A percentile compares a stretch with the other conserved stretches of the same genome.
Evolutionary conservation across 148 eudicot genomes (phyloP).

Genomic region (Suaeda aralocaspica): DNA sequence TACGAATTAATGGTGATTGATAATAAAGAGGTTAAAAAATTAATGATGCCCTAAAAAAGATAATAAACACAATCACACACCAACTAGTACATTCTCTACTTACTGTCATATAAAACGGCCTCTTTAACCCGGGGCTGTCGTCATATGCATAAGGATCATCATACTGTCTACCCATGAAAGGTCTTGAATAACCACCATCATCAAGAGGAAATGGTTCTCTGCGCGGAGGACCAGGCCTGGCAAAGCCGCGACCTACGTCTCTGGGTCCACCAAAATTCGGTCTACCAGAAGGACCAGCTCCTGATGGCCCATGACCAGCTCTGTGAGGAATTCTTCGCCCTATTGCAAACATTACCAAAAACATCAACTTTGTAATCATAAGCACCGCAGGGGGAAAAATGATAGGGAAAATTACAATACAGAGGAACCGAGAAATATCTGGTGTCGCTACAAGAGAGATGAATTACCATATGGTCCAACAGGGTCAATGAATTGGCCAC

Average conservation of each 20-base stretch:
- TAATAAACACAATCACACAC: slow-evolving; percentile 4
- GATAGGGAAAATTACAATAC: background rate
- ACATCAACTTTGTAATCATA: background rate
- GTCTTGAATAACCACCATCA: slow-evolving; percentile 46
- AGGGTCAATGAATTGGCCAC: slow-evolving; percentile 47
- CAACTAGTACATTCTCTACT: slow-evolving; percentile 20
- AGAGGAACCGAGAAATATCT: background rate
- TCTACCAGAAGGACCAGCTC: slow-evolving; percentile 35
- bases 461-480: slow-evolving; percentile 49
- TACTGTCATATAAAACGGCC: slow-evolving; percentile 66
- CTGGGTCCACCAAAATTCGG: slow-evolving; percentile 46
- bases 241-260: slow-evolving; percentile 44
- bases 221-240: slow-evolving; percentile 41
- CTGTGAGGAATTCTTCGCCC: slow-evolving; percentile 59
- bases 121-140: slow-evolving; percentile 56
- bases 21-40: background rate
- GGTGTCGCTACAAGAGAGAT: background rate
- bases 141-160: slow-evolving; percentile 64
- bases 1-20: slow-evolving; percentile 19
- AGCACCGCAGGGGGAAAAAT: background rate
- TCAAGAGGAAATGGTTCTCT: slow-evolving; percentile 52
- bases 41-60: background rate
- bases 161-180: slow-evolving; percentile 49
- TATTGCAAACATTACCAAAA: slow-evolving; percentile 17
- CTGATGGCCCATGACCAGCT: slow-evolving; percentile 37